Evolutionary conservation across 2,329 filamentous ascomycete species (phyloP), one percentile per base, ranked within the genome.

Genomic region (Fusarium multiceps): DNA sequence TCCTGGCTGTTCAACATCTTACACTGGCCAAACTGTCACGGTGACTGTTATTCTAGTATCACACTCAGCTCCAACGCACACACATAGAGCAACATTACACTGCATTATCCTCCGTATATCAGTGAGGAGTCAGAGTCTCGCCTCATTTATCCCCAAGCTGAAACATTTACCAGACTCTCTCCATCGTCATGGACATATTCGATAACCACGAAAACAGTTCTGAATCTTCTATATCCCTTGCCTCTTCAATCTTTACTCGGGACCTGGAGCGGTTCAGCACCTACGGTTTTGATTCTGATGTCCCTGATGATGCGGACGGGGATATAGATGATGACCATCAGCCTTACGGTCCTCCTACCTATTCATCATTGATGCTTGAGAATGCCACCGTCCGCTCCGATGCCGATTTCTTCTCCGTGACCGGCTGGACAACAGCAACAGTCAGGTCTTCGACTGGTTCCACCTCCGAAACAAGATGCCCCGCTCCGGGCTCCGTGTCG

Each of bases 391-490:
- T 68, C 30, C 46, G 41, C 40, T 51, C 46, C 20, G 43, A 71
- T 30, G 55, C 45, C 32, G 55, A 69, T 30, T 55, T 63, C n/a
- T 59, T 63, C 27, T 63, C 55, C 18, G 56, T 66, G 30, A 50
- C 50, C 46, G 68, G 50, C 32, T 68, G 68, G 67, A 68, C 67
- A n/a, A 60, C 34, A 14, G 69, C 48, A 49, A 55, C 43, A 16
- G 23, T 51, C 32, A 18, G 49, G 9, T 59, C 58, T 3, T 50
- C 49, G 23, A 23, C 42, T 37, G 55, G 40, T 43, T 64, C 63
- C 46, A 68, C 55, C 43, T 64, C 67, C 28, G 67, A 70, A 40
- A 69, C 60, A 3, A 68, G 63, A 34, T 57, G 68, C 49, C 68
- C 68, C 63, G 59, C 68, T 49, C 48, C 59, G 30, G 48, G 25